These are phyloP conservation scores for Thelephora ganbajun DNA, from an alignment of 768 basidiomycete genomes.

Conservation along the genomic window DNA sequence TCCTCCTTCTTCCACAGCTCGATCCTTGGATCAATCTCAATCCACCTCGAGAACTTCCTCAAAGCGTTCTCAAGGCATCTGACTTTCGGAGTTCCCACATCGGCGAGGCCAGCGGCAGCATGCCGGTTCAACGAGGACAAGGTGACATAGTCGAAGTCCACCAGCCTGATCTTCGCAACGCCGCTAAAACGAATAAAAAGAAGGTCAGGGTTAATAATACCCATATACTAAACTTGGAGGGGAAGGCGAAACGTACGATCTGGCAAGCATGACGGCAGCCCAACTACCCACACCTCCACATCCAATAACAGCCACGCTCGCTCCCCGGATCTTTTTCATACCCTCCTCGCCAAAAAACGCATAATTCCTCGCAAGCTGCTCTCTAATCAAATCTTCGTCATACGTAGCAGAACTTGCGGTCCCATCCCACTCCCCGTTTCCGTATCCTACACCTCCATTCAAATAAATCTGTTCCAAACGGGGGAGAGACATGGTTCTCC, in stretches of 20 bases:
- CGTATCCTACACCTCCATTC: not conserved
- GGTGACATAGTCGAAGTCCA: constrained; percentile 95
- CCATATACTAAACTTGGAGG: not conserved
- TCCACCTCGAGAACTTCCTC: constrained; percentile 70
- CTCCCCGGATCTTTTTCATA: constrained; percentile 64
- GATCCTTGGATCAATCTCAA: constrained; percentile 69
- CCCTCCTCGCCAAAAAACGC: constrained; percentile 86
- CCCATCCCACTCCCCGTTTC: no score
- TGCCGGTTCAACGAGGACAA: constrained; percentile 92
- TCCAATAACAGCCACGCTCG: constrained; percentile 79
- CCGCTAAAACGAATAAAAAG: constrained; percentile 29
- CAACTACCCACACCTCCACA: constrained; percentile 96
- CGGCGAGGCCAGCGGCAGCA: constrained; percentile 74
- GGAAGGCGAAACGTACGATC: constrained; percentile 60
- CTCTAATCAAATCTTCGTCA: constrained; percentile 70
- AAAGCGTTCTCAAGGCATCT: constrained; percentile 54
- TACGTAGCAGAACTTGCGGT: constrained; percentile 21
- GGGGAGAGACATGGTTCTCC: not conserved
- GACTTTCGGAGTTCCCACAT: constrained; percentile 93
- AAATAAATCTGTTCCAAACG: not conserved
- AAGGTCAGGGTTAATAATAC: not conserved
- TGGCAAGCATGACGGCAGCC: constrained; percentile 85
- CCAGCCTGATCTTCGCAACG: constrained; percentile 60
- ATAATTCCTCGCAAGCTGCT: constrained; percentile 89
- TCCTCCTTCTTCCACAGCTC: constrained; percentile 83